phyloP scores from a whole-genome alignment of 2,329 filamentous ascomycete species.

The Pseudogymnoascus sp. region DNA sequence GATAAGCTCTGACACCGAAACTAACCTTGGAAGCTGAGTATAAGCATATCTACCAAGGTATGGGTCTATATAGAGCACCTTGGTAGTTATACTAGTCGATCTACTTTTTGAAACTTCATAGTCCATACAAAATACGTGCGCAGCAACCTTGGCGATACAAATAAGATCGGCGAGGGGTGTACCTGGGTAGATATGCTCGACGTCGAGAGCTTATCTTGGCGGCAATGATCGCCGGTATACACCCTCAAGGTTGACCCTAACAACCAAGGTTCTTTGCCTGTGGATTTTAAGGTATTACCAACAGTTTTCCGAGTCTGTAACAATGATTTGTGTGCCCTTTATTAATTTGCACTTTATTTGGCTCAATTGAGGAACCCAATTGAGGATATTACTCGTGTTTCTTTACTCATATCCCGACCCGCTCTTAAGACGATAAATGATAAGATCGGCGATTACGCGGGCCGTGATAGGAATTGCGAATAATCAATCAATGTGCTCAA shows the following conservation, averaged over 20 bases:
- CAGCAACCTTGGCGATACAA: neutral
- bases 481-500: conserved; percentile 6
- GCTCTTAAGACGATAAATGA: neutral
- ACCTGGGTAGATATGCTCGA: neutral
- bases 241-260: neutral
- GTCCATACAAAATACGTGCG: neutral
- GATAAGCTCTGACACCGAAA: neutral
- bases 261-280: neutral
- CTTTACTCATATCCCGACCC: neutral
- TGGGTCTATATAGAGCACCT: neutral
- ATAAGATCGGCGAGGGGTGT: neutral
- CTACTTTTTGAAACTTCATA: neutral
- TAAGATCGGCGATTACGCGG: neutral
- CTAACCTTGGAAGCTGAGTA: neutral
- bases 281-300: neutral
- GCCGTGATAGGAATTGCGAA: neutral
- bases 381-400: neutral
- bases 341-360: neutral
- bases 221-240: neutral
- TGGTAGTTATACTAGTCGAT: neutral
- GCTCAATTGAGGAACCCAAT: neutral
- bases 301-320: neutral
- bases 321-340: neutral
- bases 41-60: conserved; percentile 4
- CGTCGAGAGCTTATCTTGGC: neutral